Evolutionary conservation across 495 filamentous ascomycete genomes (phyloP).

Genomic region (Aspergillus coremiiformis): DNA sequence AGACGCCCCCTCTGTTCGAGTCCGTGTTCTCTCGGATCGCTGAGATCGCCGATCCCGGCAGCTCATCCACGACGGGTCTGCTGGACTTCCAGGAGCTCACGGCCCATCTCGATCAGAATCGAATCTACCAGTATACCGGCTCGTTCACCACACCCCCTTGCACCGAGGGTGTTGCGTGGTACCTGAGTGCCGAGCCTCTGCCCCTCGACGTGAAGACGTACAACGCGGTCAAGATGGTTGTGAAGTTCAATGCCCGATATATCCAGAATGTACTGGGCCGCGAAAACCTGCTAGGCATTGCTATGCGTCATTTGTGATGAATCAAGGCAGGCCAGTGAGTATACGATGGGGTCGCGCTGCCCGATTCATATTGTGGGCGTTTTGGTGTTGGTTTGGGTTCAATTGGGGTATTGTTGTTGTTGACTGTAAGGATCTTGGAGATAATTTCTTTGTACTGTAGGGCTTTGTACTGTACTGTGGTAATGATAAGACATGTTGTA

Average conservation of each 20-base stretch:
- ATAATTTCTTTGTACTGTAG: no score
- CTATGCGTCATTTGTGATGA: no score
- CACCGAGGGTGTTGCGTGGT: conserved; percentile 53
- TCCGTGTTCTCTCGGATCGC: conserved; percentile 45
- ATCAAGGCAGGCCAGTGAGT: no score
- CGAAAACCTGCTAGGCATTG: conserved; percentile 45
- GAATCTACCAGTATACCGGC: conserved; percentile 51
- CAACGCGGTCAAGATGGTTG: conserved; percentile 46
- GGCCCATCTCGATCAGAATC: conserved; percentile 38
- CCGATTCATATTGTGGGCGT: no score
- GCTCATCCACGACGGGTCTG: conserved; percentile 43
- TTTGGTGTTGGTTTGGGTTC: no score
- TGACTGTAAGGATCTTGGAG: no score
- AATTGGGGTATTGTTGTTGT: no score
- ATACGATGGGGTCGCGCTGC: no score
- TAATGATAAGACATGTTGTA: no score
- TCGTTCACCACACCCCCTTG: conserved; percentile 66
- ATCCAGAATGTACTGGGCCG: conserved; percentile 50
- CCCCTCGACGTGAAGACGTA: conserved; percentile 46
- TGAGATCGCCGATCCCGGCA: conserved; percentile 48
- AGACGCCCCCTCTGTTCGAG: conserved; percentile 44
- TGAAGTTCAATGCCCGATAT: conserved; percentile 59
- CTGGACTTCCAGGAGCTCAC: conserved; percentile 51
- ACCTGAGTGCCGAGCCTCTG: conserved; percentile 47
- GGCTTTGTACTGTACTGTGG: no score